phyloP scores from a whole-genome alignment of 345 rosid genomes.

The Camelina hispida region DNA sequence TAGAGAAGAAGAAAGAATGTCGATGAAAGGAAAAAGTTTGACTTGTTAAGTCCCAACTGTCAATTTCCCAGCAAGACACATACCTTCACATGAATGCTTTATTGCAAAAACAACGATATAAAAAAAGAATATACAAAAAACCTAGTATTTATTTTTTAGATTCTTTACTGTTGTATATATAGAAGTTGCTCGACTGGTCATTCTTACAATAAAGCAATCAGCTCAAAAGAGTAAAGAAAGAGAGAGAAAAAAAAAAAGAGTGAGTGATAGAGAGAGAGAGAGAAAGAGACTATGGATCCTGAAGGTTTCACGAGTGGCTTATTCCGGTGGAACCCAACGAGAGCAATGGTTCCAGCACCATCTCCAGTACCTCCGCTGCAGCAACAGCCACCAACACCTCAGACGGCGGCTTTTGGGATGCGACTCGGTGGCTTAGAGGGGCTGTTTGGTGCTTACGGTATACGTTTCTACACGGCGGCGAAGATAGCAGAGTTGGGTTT shows the following conservation, averaged over 20 bases:
- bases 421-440: constrained; percentile 75
- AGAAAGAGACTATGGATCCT: constrained; percentile 60
- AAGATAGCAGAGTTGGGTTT: constrained; percentile 96
- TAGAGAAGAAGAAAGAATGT: constrained; percentile 33
- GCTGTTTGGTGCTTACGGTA: constrained; percentile 79
- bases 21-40: constrained; percentile 43
- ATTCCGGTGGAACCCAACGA: constrained; percentile 81
- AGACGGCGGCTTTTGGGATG: constrained; percentile 50
- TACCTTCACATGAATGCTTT: constrained; percentile 7
- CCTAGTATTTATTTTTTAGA: constrained; percentile 37
- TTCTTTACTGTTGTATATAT: constrained; percentile 45
- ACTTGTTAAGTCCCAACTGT: constrained; percentile 63
- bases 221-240: constrained; percentile 26
- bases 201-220: constrained; percentile 37
- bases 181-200: constrained; percentile 36
- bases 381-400: constrained; percentile 36
- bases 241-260: background rate
- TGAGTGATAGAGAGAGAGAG: constrained; percentile 9
- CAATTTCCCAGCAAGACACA: constrained; percentile 49
- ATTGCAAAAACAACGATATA: constrained; percentile 26
- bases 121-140: constrained; percentile 27
- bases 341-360: constrained; percentile 47
- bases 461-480: constrained; percentile 82
- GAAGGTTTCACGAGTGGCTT: constrained; percentile 75
- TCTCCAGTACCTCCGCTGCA: constrained; percentile 43